phyloP scores from a whole-genome alignment of 495 filamentous ascomycete species.

The Daldinia childiae region DNA sequence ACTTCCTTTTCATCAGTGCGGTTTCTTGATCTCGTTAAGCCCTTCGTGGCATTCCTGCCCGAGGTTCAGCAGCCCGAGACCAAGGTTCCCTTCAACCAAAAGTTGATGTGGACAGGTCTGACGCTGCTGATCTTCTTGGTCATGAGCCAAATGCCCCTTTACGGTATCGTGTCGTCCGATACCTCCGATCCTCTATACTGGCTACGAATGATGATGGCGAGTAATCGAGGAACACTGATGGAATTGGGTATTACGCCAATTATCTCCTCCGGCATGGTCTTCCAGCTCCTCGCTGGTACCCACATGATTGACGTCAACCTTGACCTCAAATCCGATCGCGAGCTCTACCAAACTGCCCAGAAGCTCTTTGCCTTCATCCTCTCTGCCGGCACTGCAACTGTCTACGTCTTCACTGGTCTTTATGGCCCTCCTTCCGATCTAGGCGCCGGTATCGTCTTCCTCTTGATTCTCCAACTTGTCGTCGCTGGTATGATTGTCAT shows the following conservation, averaged over 20 bases:
- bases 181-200: constrained; percentile 98
- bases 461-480: constrained; percentile 95
- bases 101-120: constrained; percentile 99
- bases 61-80: constrained; percentile 97
- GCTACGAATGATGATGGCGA: constrained; percentile 99
- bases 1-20: constrained; percentile 72
- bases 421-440: constrained; percentile 97
- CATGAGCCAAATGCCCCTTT: constrained; percentile 99
- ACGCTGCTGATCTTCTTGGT: constrained; percentile 98
- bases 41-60: constrained; percentile 97
- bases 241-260: constrained; percentile 99
- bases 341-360: constrained; percentile 99
- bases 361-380: constrained; percentile 99
- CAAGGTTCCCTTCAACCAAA: constrained; percentile 98
- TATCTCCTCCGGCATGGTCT: constrained; percentile 99
- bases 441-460: constrained; percentile 95
- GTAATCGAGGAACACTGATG: constrained; percentile 99
- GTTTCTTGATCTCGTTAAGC: constrained; percentile 99
- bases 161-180: constrained; percentile 96
- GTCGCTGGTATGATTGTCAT: constrained; percentile 98
- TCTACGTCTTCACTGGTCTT: constrained; percentile 96
- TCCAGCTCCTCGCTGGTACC: constrained; percentile 99
- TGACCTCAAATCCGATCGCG: constrained; percentile 98
- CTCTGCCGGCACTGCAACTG: constrained; percentile 94
- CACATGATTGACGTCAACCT: constrained; percentile 99